Evolutionary conservation across 352 stramenopile genomes (phyloP).

Genomic region (Phytopythium delawarense): DNA sequence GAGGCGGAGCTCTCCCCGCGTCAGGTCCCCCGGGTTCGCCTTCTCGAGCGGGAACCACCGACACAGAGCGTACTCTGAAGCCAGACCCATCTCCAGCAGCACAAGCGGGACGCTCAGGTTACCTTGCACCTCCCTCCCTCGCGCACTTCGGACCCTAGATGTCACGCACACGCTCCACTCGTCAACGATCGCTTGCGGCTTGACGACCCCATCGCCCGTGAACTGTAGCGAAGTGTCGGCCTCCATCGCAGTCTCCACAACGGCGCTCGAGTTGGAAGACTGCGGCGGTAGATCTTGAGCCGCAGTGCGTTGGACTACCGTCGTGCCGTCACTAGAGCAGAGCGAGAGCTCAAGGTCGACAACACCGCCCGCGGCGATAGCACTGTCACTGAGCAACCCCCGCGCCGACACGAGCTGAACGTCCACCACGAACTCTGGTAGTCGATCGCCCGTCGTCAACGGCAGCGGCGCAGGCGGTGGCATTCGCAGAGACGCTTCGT

Average conservation of each 20-base stretch:
- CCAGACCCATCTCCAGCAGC: constrained; percentile 46
- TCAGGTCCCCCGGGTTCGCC: constrained; percentile 18
- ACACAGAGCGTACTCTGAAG: constrained; percentile 37
- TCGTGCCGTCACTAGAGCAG: background rate
- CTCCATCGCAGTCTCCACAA: background rate
- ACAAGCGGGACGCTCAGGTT: constrained; percentile 34
- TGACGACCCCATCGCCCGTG: constrained; percentile 4
- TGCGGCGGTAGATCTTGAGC: background rate
- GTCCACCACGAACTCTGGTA: background rate
- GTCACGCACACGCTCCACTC: constrained; percentile 19
- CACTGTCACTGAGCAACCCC: constrained; percentile 3
- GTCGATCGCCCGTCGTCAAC: background rate
- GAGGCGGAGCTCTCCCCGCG: constrained; percentile 41
- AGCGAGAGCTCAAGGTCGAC: constrained; percentile 1
- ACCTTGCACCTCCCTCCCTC: background rate
- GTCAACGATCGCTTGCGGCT: constrained; percentile 20
- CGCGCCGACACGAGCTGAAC: background rate
- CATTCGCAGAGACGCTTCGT: background rate
- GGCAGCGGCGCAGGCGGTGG: background rate
- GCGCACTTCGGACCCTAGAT: constrained; percentile 8
- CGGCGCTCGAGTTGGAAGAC: background rate
- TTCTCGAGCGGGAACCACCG: constrained; percentile 62
- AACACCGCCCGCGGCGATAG: background rate
- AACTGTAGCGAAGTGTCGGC: constrained; percentile 4
- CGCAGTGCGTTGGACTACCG: background rate